A percentile compares a stretch with the other conserved stretches of the same genome.
These are phyloP conservation scores for Prunus armeniaca DNA, from an alignment of 306 rosid species.

Conservation along the genomic window DNA sequence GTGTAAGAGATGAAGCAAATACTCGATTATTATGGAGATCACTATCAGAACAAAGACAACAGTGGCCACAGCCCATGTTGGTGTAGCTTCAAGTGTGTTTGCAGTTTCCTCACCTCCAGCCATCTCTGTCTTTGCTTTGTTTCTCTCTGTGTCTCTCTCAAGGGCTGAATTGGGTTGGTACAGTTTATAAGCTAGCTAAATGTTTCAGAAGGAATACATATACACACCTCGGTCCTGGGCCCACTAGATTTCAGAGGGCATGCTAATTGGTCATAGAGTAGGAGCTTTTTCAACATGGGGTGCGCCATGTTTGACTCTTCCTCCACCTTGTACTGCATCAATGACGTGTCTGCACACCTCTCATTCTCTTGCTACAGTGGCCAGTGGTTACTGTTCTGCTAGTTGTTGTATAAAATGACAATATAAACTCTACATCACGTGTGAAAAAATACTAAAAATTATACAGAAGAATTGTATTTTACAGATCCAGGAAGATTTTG, in stretches of 20 bases:
- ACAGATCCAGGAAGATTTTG: neutral
- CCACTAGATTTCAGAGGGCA: neutral
- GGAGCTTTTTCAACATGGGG: neutral
- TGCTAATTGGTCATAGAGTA: neutral
- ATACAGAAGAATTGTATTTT: neutral
- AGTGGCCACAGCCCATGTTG: conserved; percentile 65
- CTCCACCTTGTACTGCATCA: neutral
- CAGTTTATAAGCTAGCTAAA: neutral
- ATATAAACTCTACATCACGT: neutral
- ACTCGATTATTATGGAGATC: conserved; percentile 43
- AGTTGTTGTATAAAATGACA: neutral
- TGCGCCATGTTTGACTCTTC: conserved; percentile 19
- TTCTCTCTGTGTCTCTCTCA: neutral
- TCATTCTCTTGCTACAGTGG: neutral
- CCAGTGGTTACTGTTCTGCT: neutral
- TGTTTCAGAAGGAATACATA: neutral
- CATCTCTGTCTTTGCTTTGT: conserved; percentile 4
- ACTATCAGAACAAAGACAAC: conserved; percentile 43
- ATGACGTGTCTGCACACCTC: conserved; percentile 7
- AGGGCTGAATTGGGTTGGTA: neutral
- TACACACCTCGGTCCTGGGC: neutral
- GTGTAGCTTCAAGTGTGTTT: conserved; percentile 42
- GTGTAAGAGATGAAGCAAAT: conserved; percentile 33
- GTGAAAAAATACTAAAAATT: neutral
- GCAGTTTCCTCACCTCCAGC: conserved; percentile 20